These are phyloP conservation scores for Colletotrichum sp. DNA, from an alignment of 2,329 filamentous ascomycete genomes.

Conservation along the genomic window DNA sequence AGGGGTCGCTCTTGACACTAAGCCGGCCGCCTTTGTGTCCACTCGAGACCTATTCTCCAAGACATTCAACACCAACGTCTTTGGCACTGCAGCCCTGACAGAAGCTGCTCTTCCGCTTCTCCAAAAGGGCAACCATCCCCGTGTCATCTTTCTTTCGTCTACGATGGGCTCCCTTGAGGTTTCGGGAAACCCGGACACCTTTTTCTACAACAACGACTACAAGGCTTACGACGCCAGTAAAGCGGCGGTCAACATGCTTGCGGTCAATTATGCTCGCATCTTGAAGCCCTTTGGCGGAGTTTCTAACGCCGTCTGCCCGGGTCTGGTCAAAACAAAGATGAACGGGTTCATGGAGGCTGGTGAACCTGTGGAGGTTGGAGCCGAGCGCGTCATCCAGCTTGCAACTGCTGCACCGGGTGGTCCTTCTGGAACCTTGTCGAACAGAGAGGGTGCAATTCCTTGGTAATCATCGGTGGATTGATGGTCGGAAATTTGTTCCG, in stretches of 20 bases:
- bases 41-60: conserved; percentile 39
- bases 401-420: conserved; percentile 33
- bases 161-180: conserved; percentile 36
- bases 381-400: conserved; percentile 32
- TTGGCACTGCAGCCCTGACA: conserved; percentile 33
- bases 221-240: conserved; percentile 45
- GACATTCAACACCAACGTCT: conserved; percentile 43
- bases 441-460: conserved; percentile 26
- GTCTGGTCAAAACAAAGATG: conserved; percentile 36
- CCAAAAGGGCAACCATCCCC: conserved; percentile 24
- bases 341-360: conserved; percentile 20
- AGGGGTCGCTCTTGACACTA: conserved; percentile 30
- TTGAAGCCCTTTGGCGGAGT: conserved; percentile 33
- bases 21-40: conserved; percentile 3
- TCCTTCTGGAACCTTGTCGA: conserved; percentile 31
- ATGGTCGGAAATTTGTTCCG: neutral
- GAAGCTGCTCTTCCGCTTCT: conserved; percentile 34
- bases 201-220: conserved; percentile 30
- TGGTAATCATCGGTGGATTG: conserved; percentile 8
- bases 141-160: conserved; percentile 43
- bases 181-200: conserved; percentile 29
- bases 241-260: conserved; percentile 46
- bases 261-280: conserved; percentile 34
- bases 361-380: conserved; percentile 29
- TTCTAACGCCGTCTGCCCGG: conserved; percentile 42